Evolutionary conservation across 768 basidiomycete species (phyloP).

Genomic region (Paxillus rubicundulus): DNA sequence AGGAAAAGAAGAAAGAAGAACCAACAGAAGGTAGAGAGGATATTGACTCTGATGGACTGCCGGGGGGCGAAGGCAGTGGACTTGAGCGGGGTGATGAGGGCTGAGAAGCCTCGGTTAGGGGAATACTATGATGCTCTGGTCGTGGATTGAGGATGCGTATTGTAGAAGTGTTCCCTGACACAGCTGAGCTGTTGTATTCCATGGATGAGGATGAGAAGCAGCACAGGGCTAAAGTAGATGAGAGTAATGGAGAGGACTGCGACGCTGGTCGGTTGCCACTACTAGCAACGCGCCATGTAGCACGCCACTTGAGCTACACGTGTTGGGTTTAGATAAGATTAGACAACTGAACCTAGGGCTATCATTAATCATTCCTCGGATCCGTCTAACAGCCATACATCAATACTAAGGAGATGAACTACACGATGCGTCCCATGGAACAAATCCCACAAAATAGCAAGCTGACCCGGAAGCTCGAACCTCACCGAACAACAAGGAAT

Average conservation of each 20-base stretch:
- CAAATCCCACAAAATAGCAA: not conserved
- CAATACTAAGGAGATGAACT: not conserved
- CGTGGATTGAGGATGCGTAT: conserved; percentile 35
- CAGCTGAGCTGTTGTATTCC: conserved; percentile 17
- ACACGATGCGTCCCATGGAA: not conserved
- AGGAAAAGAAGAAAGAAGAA: conserved; percentile 78
- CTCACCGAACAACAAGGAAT: conserved; percentile 61
- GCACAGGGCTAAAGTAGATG: not conserved
- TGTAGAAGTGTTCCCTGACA: conserved; percentile 39
- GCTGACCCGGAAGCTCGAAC: not conserved
- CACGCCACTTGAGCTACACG: conserved; percentile 25
- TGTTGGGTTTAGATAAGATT: conserved; percentile 24
- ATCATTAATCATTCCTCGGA: too few relatives aligned
- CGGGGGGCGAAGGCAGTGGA: conserved; percentile 54
- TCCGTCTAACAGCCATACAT: too few relatives aligned
- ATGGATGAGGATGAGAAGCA: conserved; percentile 16
- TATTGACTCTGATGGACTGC: conserved; percentile 60
- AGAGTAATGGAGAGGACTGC: not conserved
- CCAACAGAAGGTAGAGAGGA: conserved; percentile 73
- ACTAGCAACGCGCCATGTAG: too few relatives aligned
- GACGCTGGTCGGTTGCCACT: too few relatives aligned
- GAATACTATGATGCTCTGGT: conserved; percentile 14
- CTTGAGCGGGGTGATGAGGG: conserved; percentile 50
- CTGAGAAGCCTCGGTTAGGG: conserved; percentile 29
- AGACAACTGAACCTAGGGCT: too few relatives aligned